Conservation (phyloP, 192 early-diverging fungal genomes). For the Backusella luteola region DNA sequence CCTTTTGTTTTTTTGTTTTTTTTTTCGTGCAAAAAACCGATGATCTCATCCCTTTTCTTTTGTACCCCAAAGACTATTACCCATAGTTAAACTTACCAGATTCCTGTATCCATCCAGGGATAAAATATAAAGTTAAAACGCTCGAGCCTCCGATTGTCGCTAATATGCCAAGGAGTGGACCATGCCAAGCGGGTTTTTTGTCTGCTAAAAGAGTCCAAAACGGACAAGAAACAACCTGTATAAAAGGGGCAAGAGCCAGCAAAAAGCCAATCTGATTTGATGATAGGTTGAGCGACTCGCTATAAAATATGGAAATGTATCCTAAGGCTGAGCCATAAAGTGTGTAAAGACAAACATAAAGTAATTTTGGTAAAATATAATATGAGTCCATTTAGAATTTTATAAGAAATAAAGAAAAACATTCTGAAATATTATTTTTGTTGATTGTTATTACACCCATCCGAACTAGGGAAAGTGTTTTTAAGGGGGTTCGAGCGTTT, state of each 20-base stretch:
- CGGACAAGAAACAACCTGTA: conserved; percentile 34
- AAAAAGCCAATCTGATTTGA: conserved; percentile 31
- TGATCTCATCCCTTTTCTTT: background rate
- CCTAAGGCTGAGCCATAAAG: conserved; percentile 18
- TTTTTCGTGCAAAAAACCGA: background rate
- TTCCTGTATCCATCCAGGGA: conserved; percentile 9
- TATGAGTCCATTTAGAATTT: conserved; percentile 7
- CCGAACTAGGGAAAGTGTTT: background rate
- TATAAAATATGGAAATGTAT: conserved; percentile 33
- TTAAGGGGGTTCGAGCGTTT: background rate
- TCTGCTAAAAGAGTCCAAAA: conserved; percentile 36
- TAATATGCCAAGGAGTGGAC: conserved; percentile 19
- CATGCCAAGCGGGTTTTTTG: conserved; percentile 26
- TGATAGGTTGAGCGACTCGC: conserved; percentile 12
- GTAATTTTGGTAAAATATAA: conserved; percentile 28
- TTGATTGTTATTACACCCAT: conserved; percentile 2
- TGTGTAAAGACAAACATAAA: conserved; percentile 26
- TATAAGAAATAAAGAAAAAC: background rate
- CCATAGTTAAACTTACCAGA: background rate
- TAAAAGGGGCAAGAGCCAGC: conserved; percentile 37
- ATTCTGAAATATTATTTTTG: background rate
- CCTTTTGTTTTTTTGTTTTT: background rate
- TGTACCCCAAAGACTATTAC: background rate
- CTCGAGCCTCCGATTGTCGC: conserved; percentile 19
- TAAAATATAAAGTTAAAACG: conserved; percentile 22